These are phyloP conservation scores for Malassezia obtusa DNA, from an alignment of 1,284 basidiomycete species.

Conservation along the genomic window DNA sequence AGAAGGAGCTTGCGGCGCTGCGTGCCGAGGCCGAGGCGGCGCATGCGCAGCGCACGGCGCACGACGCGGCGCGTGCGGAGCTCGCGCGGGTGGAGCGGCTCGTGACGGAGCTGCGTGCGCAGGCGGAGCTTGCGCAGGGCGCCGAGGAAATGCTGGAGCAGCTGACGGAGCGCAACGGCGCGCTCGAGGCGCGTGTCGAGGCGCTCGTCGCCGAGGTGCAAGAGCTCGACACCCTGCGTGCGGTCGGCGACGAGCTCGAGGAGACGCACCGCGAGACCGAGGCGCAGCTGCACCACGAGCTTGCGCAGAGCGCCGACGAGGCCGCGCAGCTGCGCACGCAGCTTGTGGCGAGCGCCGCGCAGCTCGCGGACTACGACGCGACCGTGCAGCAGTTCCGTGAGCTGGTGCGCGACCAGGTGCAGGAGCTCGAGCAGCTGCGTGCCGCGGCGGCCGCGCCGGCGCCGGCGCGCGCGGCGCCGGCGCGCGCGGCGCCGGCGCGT, in stretches of 20 bases:
- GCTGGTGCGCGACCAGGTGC: slow-evolving; percentile 34
- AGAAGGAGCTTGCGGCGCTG: slow-evolving; percentile 70
- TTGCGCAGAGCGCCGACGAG: slow-evolving; percentile 51
- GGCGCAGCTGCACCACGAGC: slow-evolving; percentile 77
- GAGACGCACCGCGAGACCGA: slow-evolving; percentile 93
- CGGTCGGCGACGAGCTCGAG: slow-evolving; percentile 92
- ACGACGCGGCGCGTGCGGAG: slow-evolving; percentile 23
- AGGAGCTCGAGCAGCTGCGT: slow-evolving; percentile 34
- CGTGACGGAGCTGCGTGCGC: slow-evolving; percentile 83
- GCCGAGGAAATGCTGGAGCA: slow-evolving; percentile 94
- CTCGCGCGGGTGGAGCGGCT: slow-evolving; percentile 57
- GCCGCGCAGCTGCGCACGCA: slow-evolving; percentile 23
- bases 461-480: not conserved
- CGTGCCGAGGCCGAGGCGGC: slow-evolving; percentile 64
- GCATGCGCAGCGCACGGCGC: slow-evolving; percentile 23
- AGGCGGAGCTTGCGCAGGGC: slow-evolving; percentile 86
- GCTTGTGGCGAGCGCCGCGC: slow-evolving; percentile 27
- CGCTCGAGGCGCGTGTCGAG: slow-evolving; percentile 68
- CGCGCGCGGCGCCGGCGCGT: not conserved
- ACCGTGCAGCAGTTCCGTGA: slow-evolving; percentile 43
- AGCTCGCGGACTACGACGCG: slow-evolving; percentile 34
- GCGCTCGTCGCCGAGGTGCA: slow-evolving; percentile 91
- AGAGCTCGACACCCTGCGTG: slow-evolving; percentile 87
- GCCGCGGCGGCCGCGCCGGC: slow-evolving; percentile 21
- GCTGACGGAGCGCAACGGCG: slow-evolving; percentile 84